Base-by-base conservation (phyloP, 352 stramenopile species). In the Globisporangium paroecandrum region DNA sequence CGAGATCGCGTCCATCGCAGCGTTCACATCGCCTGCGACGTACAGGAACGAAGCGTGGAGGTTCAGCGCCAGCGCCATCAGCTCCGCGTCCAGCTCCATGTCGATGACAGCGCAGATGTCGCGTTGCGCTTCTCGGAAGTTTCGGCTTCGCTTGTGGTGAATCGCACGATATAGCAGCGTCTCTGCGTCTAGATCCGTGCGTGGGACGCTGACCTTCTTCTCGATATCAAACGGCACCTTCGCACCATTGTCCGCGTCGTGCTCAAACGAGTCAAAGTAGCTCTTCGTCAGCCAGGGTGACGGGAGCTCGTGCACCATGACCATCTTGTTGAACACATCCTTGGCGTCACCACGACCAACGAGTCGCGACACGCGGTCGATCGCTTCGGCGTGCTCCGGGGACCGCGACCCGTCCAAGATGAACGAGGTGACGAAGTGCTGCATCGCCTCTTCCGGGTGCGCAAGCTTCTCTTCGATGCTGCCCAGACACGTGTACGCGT, bases 261-360 rank as follows among this genome's bases (percentile, higher is more conserved):
- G 84, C 69, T 90, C 83, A 41, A 95, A 94, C 36, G 84, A 84
- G 53, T 92, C 83, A 69, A 95, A 94, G 75, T 95, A 95, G 72
- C 87, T 95, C 9, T 90, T 66, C 38, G 93, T 85, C 29, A 95
- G 78, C 87, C 86, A 95, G 20, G 73, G 62, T 13, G 85, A 90
- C 34, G 86, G 87, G 10, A 94, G 72, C n/a, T 90, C 81, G 65
- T 91, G 85, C 27, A 85, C 72, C 68, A 85, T 81, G 43, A 88
- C 73, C 83, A 94, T 93, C 15, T 76, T 73, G 4, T 76, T 76
- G 62, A 93, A 95, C 20, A 89, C 76, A 32, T 78, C 69, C 63
- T 90, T 92, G 27, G 87, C 87, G 34, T 86, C 79, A 36, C 78
- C 64, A 49, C 87, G 78, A 41, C 84, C 87, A 18, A 94, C 86